phyloP scores from a whole-genome alignment of 768 basidiomycete species.

The Psilocybe cubensis region DNA sequence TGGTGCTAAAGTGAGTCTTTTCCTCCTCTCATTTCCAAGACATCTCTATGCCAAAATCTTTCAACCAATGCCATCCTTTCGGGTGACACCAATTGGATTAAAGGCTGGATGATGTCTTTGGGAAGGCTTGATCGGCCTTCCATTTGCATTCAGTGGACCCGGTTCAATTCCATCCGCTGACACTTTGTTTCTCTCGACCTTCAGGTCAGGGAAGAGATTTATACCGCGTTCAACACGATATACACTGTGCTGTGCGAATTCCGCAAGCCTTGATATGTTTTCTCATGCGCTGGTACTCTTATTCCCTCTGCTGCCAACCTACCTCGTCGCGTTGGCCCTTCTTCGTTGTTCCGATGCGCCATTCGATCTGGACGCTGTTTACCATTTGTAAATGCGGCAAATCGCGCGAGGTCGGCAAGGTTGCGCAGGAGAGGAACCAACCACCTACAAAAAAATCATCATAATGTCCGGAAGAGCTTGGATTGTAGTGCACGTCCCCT shows the following conservation, averaged over 20 bases:
- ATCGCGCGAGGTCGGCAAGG: constrained; percentile 21
- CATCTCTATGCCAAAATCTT: constrained; percentile 17
- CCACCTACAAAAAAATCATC: constrained; percentile 21
- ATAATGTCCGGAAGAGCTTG: constrained; percentile 35
- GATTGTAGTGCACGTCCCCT: constrained; percentile 53
- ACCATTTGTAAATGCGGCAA: constrained; percentile 14
- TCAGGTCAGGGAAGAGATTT: constrained; percentile 98
- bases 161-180: constrained; percentile 56
- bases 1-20: constrained; percentile 87
- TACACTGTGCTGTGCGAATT: constrained; percentile 98
- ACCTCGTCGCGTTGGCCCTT: constrained; percentile 20
- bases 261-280: constrained; percentile 70
- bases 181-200: constrained; percentile 38
- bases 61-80: constrained; percentile 9
- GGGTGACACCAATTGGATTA: constrained; percentile 14
- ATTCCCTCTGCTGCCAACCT: constrained; percentile 13
- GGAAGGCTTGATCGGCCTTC: constrained; percentile 12
- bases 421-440: constrained; percentile 23
- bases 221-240: constrained; percentile 99
- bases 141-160: constrained; percentile 38
- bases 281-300: constrained; percentile 18
- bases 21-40: constrained; percentile 23
- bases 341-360: constrained; percentile 13
- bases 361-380: constrained; percentile 10
- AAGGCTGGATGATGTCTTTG: constrained; percentile 22